Evolutionary conservation across 306 rosid genomes (phyloP), one percentile per base, ranked within the genome.

Genomic region (Canavalia ensiformis): DNA sequence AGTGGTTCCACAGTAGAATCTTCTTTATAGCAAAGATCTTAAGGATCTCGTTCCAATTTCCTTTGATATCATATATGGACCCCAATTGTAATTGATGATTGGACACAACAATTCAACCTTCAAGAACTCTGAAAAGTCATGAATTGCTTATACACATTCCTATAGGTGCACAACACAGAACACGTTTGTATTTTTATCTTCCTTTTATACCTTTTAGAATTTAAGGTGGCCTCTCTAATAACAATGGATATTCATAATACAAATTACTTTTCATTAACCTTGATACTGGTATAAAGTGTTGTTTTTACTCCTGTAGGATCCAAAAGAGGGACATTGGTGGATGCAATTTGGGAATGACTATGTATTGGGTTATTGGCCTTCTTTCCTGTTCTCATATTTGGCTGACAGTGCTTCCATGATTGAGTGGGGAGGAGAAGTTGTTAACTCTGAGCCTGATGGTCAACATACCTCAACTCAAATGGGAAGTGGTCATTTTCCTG

Each of bases 401-500:
- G 97, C 97, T 0, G 99, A 94, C 8, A 96, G 99, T 83, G 99
- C 98, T 31, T 89, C 97, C 67, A 96, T 93, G 98, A 91, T 96
- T 13, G 99, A 96, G 68, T 96, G 99, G 99, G 99, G 99, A 69
- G 99, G 99, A 8, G 99, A 96, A 82, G 98, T 96, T 54, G 99
- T 96, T 2, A 96, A 96, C 44, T 91, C 98, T 18, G 77, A 92
- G 83, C 81, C 89, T 10, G 97, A 88, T 31, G 98, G 99, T 11
- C 90, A 88, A 50, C 99, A 96, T 85, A 96, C 99, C 6, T 89
- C 97, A 45, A 96, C 99, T 0, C 92, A 96, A 74, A 96, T 96
- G 99, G 99, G 99, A 0, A 93, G 98, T 42, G 99, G 99, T 10
- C 95, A 78, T 67, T 96, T 96, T 52, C 99, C 99, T 0, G 99